These are phyloP conservation scores for Ochetophila trinervis DNA, from an alignment of 306 rosid genomes.

Conservation along the genomic window DNA sequence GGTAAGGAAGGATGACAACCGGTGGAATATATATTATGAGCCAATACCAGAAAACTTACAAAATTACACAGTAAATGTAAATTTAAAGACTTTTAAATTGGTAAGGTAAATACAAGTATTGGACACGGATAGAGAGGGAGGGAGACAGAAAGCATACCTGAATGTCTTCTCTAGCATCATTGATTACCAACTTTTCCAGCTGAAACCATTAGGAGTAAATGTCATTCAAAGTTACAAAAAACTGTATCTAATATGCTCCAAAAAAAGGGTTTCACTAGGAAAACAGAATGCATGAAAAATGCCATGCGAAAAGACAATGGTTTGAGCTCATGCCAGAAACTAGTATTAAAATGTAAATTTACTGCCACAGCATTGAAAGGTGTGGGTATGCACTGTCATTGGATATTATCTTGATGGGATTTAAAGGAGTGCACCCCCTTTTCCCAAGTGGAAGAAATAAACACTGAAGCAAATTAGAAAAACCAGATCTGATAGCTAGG, in stretches of 20 bases:
- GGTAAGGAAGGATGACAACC: neutral
- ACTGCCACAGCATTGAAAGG: too few species aligned
- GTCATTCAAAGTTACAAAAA: slow-evolving; percentile 4
- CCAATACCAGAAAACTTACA: neutral
- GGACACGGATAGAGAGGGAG: neutral
- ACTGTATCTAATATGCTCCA: neutral
- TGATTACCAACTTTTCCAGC: slow-evolving; percentile 78
- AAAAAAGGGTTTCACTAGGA: neutral
- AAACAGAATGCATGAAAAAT: neutral
- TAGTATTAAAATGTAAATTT: too few species aligned
- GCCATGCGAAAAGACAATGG: too few species aligned
- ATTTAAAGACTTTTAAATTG: neutral
- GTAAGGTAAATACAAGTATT: neutral
- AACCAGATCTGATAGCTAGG: neutral
- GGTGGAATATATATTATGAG: neutral
- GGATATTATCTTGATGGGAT: too few species aligned
- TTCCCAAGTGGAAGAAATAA: neutral
- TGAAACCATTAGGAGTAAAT: slow-evolving; percentile 38
- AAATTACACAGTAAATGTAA: neutral
- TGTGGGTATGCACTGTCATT: too few species aligned
- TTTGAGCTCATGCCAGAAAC: too few species aligned
- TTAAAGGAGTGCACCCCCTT: neutral
- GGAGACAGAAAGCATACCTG: slow-evolving; percentile 47
- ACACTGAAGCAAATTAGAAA: neutral
- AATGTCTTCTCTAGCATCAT: slow-evolving; percentile 74